These are phyloP conservation scores for Diutina mesorugosa DNA, from an alignment of 1,139 yeast species.

Conservation along the genomic window DNA sequence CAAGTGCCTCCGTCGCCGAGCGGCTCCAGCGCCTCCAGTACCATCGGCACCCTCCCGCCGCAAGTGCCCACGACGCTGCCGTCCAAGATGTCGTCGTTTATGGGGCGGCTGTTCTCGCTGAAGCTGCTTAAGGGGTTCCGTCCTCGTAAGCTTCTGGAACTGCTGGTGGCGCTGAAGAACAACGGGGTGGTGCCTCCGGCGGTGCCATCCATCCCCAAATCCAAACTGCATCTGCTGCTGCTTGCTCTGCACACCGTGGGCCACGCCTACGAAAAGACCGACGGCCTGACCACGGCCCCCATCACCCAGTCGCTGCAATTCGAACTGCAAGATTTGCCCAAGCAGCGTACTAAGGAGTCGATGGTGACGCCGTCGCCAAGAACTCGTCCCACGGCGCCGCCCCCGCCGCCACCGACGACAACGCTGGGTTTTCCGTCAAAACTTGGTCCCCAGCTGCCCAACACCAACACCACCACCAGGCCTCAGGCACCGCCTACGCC, in stretches of 20 bases:
- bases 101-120: constrained; percentile 25
- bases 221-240: background rate
- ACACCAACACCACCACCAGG: background rate
- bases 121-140: constrained; percentile 23
- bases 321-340: constrained; percentile 9
- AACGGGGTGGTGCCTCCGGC: background rate
- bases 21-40: background rate
- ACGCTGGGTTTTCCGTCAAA: background rate
- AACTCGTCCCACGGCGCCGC: constrained; percentile 18
- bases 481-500: background rate
- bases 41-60: background rate
- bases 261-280: constrained; percentile 5
- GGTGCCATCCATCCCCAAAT: background rate
- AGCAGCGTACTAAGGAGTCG: constrained; percentile 15
- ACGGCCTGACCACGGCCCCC: constrained; percentile 30
- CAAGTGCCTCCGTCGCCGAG: background rate
- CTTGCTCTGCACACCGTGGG: constrained; percentile 2
- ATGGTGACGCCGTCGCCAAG: constrained; percentile 5
- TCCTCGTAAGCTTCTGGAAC: background rate
- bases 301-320: constrained; percentile 20
- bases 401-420: constrained; percentile 4
- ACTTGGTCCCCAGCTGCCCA: background rate
- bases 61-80: constrained; percentile 4
- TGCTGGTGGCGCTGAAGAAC: background rate
- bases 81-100: constrained; percentile 10